Percentiles rank a stretch among this genome's conserved stretches.
phyloP scores from a whole-genome alignment of 495 filamentous ascomycete species.

The Cercophora scortea region DNA sequence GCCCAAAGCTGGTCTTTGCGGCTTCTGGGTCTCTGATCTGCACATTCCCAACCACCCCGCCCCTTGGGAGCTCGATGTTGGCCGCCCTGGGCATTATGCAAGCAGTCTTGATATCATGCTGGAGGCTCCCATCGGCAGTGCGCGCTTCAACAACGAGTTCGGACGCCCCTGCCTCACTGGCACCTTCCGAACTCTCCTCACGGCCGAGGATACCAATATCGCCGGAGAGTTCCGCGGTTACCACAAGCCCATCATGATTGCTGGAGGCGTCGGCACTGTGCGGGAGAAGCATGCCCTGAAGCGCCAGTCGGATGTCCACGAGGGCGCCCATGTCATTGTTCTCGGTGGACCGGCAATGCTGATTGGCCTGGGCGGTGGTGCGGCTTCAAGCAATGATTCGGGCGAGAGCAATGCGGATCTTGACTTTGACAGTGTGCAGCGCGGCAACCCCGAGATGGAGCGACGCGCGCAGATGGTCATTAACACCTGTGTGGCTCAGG shows the following conservation, averaged over 20 bases:
- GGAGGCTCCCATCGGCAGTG: slow-evolving; percentile 89
- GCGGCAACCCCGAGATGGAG: slow-evolving; percentile 92
- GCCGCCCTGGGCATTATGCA: slow-evolving; percentile 84
- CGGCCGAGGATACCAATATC: slow-evolving; percentile 37
- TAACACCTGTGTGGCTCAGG: slow-evolving; percentile 80
- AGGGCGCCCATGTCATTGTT: slow-evolving; percentile 82
- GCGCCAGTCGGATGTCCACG: slow-evolving; percentile 61
- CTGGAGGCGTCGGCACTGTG: slow-evolving; percentile 94
- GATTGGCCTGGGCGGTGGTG: slow-evolving; percentile 91
- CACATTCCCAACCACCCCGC: slow-evolving; percentile 71
- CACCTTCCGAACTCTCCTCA: slow-evolving; percentile 82
- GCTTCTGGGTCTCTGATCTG: slow-evolving; percentile 91
- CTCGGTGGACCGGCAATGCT: slow-evolving; percentile 95
- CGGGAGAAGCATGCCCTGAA: slow-evolving; percentile 87
- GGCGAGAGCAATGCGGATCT: slow-evolving; percentile 83
- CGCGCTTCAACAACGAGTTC: slow-evolving; percentile 96
- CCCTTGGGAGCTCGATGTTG: slow-evolving; percentile 88
- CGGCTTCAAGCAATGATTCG: slow-evolving; percentile 83
- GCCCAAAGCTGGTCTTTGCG: slow-evolving; percentile 86
- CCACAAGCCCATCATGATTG: slow-evolving; percentile 99
- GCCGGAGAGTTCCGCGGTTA: slow-evolving; percentile 73
- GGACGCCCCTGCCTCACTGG: slow-evolving; percentile 85
- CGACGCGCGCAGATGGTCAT: slow-evolving; percentile 94
- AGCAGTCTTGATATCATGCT: slow-evolving; percentile 95
- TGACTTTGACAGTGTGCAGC: slow-evolving; percentile 93